Conservation (phyloP, 2,329 filamentous ascomycete genomes). For the Teratosphaeria zuluensis region DNA sequence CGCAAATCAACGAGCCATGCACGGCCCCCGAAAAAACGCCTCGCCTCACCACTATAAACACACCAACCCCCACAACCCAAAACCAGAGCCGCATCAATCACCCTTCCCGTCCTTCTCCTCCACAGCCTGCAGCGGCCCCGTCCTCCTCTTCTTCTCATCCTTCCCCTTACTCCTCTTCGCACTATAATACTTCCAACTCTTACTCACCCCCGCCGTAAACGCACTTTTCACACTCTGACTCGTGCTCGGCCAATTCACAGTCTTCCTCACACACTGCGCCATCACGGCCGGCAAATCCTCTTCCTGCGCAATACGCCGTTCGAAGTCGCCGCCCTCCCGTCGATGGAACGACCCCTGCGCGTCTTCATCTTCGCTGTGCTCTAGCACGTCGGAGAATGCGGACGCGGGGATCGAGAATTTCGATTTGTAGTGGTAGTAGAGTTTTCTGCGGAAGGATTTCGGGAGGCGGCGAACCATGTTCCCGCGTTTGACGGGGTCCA, state of each 20-base stretch:
- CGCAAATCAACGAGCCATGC: no score
- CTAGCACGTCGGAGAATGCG: conserved; percentile 79
- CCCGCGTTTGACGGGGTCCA: conserved; percentile 79
- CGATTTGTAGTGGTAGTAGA: conserved; percentile 92
- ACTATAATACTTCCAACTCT: conserved; percentile 63
- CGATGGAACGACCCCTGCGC: conserved; percentile 56
- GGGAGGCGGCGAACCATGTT: conserved; percentile 96
- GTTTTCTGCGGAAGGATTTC: conserved; percentile 70
- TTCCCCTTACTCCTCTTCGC: conserved; percentile 57
- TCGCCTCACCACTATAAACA: neutral
- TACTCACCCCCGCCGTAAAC: conserved; percentile 63
- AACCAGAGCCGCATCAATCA: neutral
- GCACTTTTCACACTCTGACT: conserved; percentile 77
- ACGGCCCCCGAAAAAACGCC: no score
- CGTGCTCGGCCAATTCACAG: conserved; percentile 85
- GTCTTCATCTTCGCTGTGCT: conserved; percentile 57
- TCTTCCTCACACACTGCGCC: conserved; percentile 68
- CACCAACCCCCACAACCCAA: neutral
- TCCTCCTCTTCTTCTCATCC: conserved; percentile 18
- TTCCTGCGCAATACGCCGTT: conserved; percentile 71
- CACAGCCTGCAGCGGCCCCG: conserved; percentile 52
- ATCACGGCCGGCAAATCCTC: conserved; percentile 62
- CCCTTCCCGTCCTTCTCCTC: conserved; percentile 52
- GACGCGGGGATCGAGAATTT: conserved; percentile 76
- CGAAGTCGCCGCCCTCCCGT: conserved; percentile 73